Conservation (phyloP, 768 basidiomycete species). For the Cystofilobasidium bisporidii region DNA sequence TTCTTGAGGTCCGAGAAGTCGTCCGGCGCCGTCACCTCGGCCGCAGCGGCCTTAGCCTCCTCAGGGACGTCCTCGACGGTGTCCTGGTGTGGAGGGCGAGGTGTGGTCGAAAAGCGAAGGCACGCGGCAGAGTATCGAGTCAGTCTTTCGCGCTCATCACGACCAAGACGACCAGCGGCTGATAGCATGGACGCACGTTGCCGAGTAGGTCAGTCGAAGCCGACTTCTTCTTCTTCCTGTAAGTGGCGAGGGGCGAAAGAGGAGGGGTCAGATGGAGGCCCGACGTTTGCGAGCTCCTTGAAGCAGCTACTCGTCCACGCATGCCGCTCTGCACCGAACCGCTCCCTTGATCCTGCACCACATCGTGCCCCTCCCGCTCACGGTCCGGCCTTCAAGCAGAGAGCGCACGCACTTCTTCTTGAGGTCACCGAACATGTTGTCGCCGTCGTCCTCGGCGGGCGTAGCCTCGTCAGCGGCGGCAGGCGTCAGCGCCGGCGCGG, state of each 20-base stretch:
- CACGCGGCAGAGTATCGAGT: conserved; percentile 4
- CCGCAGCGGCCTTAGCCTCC: conserved; percentile 16
- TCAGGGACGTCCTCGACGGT: conserved; percentile 30
- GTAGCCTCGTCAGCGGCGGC: conserved; percentile 26
- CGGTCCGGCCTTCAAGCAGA: no score
- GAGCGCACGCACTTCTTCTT: conserved; percentile 54
- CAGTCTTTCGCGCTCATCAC: neutral
- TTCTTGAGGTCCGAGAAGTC: conserved; percentile 38
- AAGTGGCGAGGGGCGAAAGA: no score
- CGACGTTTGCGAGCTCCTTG: no score
- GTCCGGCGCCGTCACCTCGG: conserved; percentile 22
- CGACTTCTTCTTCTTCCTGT: conserved; percentile 41
- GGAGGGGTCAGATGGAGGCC: no score
- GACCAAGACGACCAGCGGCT: neutral
- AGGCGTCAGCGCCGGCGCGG: conserved; percentile 28
- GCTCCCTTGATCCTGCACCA: no score
- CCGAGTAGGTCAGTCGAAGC: conserved; percentile 38
- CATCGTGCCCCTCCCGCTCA: no score
- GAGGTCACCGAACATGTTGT: conserved; percentile 86
- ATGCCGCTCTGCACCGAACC: no score
- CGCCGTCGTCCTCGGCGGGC: conserved; percentile 43
- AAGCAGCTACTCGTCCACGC: no score
- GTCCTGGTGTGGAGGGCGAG: conserved; percentile 24
- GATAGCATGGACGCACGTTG: conserved; percentile 6
- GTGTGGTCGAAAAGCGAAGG: conserved; percentile 4